Conservation (phyloP, 139 green algal genomes). For the Deuterostichococcus epilithicus region DNA sequence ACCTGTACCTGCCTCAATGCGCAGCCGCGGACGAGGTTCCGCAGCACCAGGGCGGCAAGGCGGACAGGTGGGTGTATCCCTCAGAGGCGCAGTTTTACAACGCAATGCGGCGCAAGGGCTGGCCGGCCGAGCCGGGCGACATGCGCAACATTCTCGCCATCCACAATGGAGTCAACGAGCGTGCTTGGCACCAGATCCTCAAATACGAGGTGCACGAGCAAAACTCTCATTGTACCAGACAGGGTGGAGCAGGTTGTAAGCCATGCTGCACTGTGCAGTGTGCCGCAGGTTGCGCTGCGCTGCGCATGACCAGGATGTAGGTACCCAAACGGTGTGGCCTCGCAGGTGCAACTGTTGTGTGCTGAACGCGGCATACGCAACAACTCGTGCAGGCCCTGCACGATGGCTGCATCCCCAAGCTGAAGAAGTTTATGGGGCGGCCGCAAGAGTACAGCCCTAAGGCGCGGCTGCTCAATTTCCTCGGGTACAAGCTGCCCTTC, state of each 20-base stretch:
- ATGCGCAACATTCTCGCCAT: slow-evolving; percentile 88
- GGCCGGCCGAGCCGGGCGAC: slow-evolving; percentile 68
- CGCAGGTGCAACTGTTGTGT: too few species aligned
- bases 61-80: slow-evolving; percentile 75
- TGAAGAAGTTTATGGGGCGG: slow-evolving; percentile 75
- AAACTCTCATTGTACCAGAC: too few species aligned
- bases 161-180: slow-evolving; percentile 95
- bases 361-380: too few species aligned
- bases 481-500: slow-evolving; percentile 90
- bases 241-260: too few species aligned
- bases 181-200: slow-evolving; percentile 58
- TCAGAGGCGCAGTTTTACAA: slow-evolving; percentile 91
- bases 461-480: slow-evolving; percentile 83
- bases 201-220: slow-evolving; percentile 1
- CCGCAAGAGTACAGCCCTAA: slow-evolving; percentile 86
- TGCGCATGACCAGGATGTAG: too few species aligned
- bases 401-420: slow-evolving; percentile 25
- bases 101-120: slow-evolving; percentile 90
- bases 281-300: too few species aligned
- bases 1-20: background rate
- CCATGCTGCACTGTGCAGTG: too few species aligned
- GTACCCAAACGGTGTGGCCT: too few species aligned
- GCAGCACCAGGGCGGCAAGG: background rate
- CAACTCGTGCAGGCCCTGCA: background rate
- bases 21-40: background rate